phyloP scores from a whole-genome alignment of 2,329 filamentous ascomycete species.

The Alternaria brassicae region DNA sequence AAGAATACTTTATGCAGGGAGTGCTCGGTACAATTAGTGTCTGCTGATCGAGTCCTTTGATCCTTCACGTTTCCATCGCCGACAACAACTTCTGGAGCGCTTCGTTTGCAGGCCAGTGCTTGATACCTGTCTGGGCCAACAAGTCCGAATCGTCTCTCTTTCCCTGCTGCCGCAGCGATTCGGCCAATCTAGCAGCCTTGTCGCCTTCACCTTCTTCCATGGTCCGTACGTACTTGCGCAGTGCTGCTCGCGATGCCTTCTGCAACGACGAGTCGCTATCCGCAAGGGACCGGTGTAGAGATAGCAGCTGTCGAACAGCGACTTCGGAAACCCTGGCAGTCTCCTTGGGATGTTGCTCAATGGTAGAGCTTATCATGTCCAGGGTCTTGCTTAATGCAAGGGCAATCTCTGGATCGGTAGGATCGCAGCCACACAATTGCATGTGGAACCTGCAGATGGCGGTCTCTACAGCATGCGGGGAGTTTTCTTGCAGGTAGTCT shows the following conservation, averaged over 20 bases:
- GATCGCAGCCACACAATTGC: constrained; percentile 70
- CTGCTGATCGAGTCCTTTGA: constrained; percentile 8
- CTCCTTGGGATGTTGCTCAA: constrained; percentile 47
- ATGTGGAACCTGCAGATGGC: constrained; percentile 75
- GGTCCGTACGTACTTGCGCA: constrained; percentile 47
- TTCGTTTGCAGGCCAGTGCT: constrained; percentile 41
- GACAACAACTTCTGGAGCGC: constrained; percentile 34
- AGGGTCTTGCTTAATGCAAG: constrained; percentile 72
- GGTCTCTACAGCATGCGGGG: constrained; percentile 63
- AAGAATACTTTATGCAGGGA: constrained; percentile 25
- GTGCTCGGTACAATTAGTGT: constrained; percentile 25
- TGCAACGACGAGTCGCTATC: constrained; percentile 62
- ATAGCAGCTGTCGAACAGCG: constrained; percentile 59
- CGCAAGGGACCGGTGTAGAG: constrained; percentile 51
- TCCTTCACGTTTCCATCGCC: constrained; percentile 32
- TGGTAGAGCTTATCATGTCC: constrained; percentile 64
- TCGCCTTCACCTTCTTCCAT: constrained; percentile 39
- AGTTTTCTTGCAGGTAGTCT: constrained; percentile 65
- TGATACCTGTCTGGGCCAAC: constrained; percentile 36
- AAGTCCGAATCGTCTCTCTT: constrained; percentile 36
- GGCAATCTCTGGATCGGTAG: constrained; percentile 74
- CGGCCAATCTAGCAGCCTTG: constrained; percentile 31
- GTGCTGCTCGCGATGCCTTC: constrained; percentile 57
- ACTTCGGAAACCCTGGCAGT: constrained; percentile 53
- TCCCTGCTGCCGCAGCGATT: constrained; percentile 35